Evolutionary conservation across 768 basidiomycete species (phyloP), one percentile per base, ranked within the genome.

Genomic region (Favolaschia claudopus): DNA sequence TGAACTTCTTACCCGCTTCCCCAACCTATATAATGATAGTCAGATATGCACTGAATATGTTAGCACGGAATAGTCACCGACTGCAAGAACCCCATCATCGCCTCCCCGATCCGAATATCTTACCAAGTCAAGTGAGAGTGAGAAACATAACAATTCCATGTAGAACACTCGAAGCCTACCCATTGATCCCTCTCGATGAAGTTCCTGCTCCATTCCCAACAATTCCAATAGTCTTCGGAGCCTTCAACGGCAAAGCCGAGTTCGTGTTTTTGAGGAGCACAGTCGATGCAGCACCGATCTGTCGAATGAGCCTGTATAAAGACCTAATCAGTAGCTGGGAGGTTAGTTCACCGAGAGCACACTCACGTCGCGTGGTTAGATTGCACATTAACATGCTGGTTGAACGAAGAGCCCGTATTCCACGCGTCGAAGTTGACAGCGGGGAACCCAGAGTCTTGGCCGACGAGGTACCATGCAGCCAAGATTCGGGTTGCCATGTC

Each of bases 401-500:
- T 78, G 43, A 76, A 72, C 5, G 74, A 65, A 2, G 62, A 69
- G 25, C 74, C 74, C 25, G 69, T 56, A 52, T 79, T 76, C 83
- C 78, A 80, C 0, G 82, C 75, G 65, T 89, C 78, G 71, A 89
- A 90, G 74, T 88, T 89, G 50, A 85, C 79, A 0, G 76, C 72
- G 2, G 88, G 87, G 69, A 74, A 90, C 7, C 76, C 79, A 15
- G 75, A 75, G 67, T 91, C 84, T 73, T 87, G 86, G 17, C 80
- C 79, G 15, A 84, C 67, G 13, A 84, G 73, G 57, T 82, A 83
- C 82, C 85, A 92, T 7, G 82, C 81, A 17, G 89, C 88, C 10
- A 92, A 69, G 56, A 92, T 87, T 19, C 91, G 85, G 3, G 83
- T 83, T 1, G 89, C 90, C 81, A 91, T 82, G 69, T 93, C 86